A percentile compares a stretch with the other conserved stretches of the same genome.
Conservation (phyloP, 176 grass and related monocot genomes). For the Canna indica region DNA sequence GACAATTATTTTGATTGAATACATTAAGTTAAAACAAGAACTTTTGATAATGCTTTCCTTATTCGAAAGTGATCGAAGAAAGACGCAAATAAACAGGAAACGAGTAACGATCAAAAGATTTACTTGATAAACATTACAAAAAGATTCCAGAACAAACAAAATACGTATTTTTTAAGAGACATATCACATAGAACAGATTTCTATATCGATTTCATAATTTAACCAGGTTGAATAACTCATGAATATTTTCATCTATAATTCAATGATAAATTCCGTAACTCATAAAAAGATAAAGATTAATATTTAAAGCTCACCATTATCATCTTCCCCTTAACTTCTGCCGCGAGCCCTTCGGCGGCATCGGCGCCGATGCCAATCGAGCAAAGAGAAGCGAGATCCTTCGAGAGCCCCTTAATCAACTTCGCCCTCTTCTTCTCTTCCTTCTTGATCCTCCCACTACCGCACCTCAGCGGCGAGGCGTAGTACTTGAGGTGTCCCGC, state of each 20-base stretch:
- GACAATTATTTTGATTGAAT: no score
- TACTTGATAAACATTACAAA: no score
- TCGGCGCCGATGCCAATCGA: slow-evolving; percentile 14
- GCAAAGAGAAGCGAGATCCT: slow-evolving; percentile 25
- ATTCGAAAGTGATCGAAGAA: no score
- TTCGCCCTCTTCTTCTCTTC: slow-evolving; percentile 34
- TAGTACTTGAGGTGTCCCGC: slow-evolving; percentile 30
- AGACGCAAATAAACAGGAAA: no score
- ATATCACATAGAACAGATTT: no score
- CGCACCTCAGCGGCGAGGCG: slow-evolving; percentile 8
- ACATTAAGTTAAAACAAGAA: no score
- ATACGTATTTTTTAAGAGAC: no score
- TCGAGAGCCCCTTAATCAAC: slow-evolving; percentile 31
- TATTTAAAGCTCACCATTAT: slow-evolving; percentile 21
- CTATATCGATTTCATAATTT: no score
- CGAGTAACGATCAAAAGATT: no score
- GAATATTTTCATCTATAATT: background rate
- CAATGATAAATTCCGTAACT: background rate
- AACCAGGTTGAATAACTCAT: background rate
- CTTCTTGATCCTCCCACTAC: slow-evolving; percentile 1
- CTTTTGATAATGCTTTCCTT: background rate
- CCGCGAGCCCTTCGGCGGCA: background rate
- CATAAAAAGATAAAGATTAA: background rate
- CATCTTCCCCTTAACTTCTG: slow-evolving; percentile 22
- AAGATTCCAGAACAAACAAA: no score